phyloP scores from a whole-genome alignment of 2,329 filamentous ascomycete genomes.

The Talaromyces sp. region DNA sequence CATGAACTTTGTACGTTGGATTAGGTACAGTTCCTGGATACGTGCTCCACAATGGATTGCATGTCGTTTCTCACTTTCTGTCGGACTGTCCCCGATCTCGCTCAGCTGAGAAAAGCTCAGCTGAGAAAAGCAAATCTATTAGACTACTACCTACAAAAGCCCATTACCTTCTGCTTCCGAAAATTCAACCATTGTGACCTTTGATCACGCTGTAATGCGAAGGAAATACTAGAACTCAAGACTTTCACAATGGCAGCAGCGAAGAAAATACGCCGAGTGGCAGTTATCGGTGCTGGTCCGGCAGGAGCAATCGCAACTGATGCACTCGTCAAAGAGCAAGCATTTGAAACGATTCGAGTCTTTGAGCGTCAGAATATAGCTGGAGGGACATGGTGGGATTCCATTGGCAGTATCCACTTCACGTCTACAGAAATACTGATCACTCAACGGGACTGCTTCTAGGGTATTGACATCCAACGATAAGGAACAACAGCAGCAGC shows the following conservation, averaged over 20 bases:
- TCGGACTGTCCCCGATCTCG: too few relatives aligned
- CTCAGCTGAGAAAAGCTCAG: too few relatives aligned
- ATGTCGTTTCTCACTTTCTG: too few relatives aligned
- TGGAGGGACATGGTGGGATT: constrained; percentile 28
- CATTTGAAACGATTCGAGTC: constrained; percentile 28
- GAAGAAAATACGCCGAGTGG: constrained; percentile 14
- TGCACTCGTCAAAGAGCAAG: constrained; percentile 28
- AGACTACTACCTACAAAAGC: too few relatives aligned
- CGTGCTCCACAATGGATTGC: too few relatives aligned
- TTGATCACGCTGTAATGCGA: too few relatives aligned
- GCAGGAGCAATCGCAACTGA: constrained; percentile 26
- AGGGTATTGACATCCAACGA: neutral
- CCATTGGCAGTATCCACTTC: neutral
- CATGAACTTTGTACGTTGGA: too few relatives aligned
- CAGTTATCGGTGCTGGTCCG: constrained; percentile 28
- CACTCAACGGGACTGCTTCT: neutral
- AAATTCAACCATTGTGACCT: too few relatives aligned
- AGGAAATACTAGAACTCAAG: neutral
- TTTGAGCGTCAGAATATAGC: constrained; percentile 29
- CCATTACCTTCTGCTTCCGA: too few relatives aligned
- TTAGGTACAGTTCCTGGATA: too few relatives aligned
- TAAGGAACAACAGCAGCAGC: neutral
- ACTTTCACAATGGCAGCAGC: neutral
- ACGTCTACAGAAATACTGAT: neutral
- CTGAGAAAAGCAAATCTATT: too few relatives aligned